Evolutionary conservation across 768 basidiomycete genomes (phyloP), one percentile per base, ranked within the genome.

Genomic region (Hygrocybe coccinea): DNA sequence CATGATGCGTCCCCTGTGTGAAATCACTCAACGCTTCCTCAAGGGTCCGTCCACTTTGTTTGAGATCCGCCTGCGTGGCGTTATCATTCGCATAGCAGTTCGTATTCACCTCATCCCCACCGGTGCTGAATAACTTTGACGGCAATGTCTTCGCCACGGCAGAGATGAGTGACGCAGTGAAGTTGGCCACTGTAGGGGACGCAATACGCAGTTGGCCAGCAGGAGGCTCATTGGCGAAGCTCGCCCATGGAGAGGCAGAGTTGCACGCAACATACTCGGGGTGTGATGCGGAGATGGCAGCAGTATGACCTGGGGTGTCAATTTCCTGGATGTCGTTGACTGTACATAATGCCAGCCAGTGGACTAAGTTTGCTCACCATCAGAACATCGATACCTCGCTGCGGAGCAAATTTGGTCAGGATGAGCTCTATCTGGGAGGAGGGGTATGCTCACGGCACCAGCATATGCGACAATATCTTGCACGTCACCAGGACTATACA

Each of bases 241-340:
- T 70, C 0, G 70, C 14, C 85, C 87, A 87, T 0, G 86, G 86
- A 1, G 74, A 67, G 1, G 74, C 76, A 10, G 76, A 66, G 15
- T 71, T 65, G 61, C 91, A 92, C 1, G 89, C 89, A 39, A 93
- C 67, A 55, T 82, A 80, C 25, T 91, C 86, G 0, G 91, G 91
- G 63, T 89, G 80, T 0, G 86, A 76, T 6, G 71, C 60, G 1
- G 76, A 76, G 35, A 93, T 85, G 29, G 76, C 69, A 0, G 85
- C 75, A 2, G 89, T 89, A 67, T 93, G 92, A 0, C 91, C 91
- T 0, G 91, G 91, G 2, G 81, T 88, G 65, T 92, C 92, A 49
- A 93, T 80, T 74, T 92, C 91, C 52, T 54, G 54, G 14, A 65
- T 51, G 12, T 70, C 71, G 62, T 77, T 79, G 63, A 59, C 2